Conservation (phyloP, 2,329 filamentous ascomycete genomes). For the Curvularia verruculosa region DNA sequence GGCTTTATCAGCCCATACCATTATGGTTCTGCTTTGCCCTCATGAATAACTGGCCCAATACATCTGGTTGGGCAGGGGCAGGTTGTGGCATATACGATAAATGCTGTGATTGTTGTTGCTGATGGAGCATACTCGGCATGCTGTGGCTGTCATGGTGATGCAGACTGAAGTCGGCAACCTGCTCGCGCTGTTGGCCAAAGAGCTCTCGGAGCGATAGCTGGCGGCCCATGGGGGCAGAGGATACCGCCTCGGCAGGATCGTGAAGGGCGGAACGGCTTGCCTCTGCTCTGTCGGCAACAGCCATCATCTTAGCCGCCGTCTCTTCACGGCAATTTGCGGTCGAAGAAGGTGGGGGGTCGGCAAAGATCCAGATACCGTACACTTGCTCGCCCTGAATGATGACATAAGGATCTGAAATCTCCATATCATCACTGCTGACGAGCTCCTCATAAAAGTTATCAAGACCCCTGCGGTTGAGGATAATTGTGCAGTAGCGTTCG, state of each 20-base stretch:
- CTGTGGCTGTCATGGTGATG: constrained; percentile 50
- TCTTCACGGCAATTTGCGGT: constrained; percentile 59
- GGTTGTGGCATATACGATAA: constrained; percentile 19
- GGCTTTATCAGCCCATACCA: constrained; percentile 32
- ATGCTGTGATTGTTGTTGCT: constrained; percentile 49
- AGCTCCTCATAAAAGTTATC: constrained; percentile 57
- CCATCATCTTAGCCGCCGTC: constrained; percentile 61
- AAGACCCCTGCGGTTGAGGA: constrained; percentile 56
- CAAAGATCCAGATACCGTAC: constrained; percentile 69
- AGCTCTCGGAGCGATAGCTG: constrained; percentile 60
- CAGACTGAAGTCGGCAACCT: constrained; percentile 59
- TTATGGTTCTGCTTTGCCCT: constrained; percentile 47
- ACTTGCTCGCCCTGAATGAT: constrained; percentile 60
- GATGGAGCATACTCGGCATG: constrained; percentile 42
- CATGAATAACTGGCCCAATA: constrained; percentile 45
- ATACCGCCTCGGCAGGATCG: constrained; percentile 38
- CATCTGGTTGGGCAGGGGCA: constrained; percentile 32
- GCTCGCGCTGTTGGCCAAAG: constrained; percentile 61
- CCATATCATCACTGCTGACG: constrained; percentile 51
- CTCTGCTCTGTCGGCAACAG: constrained; percentile 60
- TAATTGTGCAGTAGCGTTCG: constrained; percentile 53
- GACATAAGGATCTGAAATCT: constrained; percentile 63
- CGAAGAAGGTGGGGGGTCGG: constrained; percentile 62
- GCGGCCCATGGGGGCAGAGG: constrained; percentile 57
- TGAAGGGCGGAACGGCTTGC: constrained; percentile 54